phyloP scores from a whole-genome alignment of 371 early-diverging fungal species.

The Mucor racemosus region DNA sequence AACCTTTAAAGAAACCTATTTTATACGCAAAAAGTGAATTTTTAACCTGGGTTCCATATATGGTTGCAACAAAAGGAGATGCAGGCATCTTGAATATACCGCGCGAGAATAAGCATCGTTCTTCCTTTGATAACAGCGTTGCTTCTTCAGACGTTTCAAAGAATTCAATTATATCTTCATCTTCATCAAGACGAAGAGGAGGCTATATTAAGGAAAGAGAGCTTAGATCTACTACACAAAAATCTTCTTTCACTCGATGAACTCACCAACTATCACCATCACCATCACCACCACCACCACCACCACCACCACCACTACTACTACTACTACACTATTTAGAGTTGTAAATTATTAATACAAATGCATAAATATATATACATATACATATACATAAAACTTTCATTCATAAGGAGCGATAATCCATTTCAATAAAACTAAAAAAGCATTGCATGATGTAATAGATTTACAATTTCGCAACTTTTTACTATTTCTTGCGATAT shows the following conservation, averaged over 20 bases:
- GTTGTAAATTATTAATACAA: no score
- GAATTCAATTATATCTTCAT: conserved; percentile 6
- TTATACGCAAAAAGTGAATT: conserved; percentile 19
- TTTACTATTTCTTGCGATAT: no score
- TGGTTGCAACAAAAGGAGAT: conserved; percentile 23
- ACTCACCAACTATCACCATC: not conserved
- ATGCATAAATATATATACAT: no score
- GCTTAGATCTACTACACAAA: not conserved
- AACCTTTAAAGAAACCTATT: not conserved
- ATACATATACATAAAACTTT: no score
- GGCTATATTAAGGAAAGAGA: not conserved
- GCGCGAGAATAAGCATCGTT: conserved; percentile 9
- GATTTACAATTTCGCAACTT: no score
- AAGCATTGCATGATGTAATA: no score
- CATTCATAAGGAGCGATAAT: no score
- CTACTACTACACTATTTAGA: no score
- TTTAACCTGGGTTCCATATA: conserved; percentile 28
- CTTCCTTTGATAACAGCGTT: not conserved
- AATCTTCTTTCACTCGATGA: not conserved
- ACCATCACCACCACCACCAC: no score
- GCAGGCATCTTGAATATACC: conserved; percentile 32
- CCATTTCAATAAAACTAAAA: no score
- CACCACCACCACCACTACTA: no score
- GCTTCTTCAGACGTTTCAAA: conserved; percentile 12
- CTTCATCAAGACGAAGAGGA: not conserved